phyloP scores from a whole-genome alignment of 129 eudicot species.

The Heracleum sosnowskyi region DNA sequence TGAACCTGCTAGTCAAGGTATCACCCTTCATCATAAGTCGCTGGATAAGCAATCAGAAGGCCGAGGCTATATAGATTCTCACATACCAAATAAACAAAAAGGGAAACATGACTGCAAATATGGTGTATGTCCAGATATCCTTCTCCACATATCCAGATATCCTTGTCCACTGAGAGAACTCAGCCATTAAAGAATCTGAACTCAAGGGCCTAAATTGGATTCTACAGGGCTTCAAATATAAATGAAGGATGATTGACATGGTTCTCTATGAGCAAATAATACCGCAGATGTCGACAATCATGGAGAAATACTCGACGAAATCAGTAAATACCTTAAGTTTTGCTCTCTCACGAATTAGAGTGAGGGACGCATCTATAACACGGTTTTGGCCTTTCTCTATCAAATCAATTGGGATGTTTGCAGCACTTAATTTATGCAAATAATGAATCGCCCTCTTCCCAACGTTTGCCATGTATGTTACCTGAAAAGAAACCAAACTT shows the following conservation, averaged over 20 bases:
- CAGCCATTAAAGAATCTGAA: not conserved
- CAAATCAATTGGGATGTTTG: conserved; percentile 62
- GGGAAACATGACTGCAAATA: not conserved
- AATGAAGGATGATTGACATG: not conserved
- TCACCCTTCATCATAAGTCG: not conserved
- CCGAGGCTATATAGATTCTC: not conserved
- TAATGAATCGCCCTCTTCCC: conserved; percentile 72
- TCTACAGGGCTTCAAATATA: not conserved
- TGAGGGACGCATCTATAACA: conserved; percentile 92
- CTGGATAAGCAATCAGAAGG: not conserved
- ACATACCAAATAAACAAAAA: not conserved
- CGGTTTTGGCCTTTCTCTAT: conserved; percentile 78
- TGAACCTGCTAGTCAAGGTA: not conserved
- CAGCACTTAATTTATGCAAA: conserved; percentile 55
- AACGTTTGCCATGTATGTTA: conserved; percentile 42
- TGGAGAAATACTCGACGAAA: not conserved
- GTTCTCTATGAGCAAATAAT: not conserved
- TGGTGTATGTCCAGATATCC: not conserved
- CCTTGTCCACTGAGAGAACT: too few relatives aligned
- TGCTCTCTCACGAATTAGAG: conserved; percentile 94
- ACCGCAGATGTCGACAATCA: not conserved
- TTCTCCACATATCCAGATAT: not conserved
- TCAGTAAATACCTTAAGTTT: conserved; percentile 66
- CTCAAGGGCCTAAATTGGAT: not conserved
- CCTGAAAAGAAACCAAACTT: not conserved